Base-by-base conservation (phyloP, 768 basidiomycete species). In the Calvatia gigantea region DNA sequence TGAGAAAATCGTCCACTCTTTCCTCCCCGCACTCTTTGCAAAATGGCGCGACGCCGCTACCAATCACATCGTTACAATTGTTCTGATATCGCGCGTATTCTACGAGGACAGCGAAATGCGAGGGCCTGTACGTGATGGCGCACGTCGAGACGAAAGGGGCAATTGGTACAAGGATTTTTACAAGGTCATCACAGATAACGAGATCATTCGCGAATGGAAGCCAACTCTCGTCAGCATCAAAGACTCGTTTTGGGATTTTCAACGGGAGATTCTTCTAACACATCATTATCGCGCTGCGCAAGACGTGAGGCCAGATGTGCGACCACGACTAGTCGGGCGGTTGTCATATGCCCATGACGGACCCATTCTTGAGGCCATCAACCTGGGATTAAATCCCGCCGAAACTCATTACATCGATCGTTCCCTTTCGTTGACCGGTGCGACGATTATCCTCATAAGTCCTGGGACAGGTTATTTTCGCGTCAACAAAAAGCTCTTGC, bases 1-100 rank as follows among this genome's bases (percentile, higher is more conserved):
- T 66, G 97, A 98, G 68, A 98, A 98, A 73, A 90, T 96, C n/a
- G 89, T 96, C 2, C 94, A 98, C 67, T 92, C 94, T 2, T 98
- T 98, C 73, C 82, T 99, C 6, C 94, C 96, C 1, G 82, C 89
- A 12, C 80, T 98, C 3, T 94, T 98, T 63, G 69, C 80, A 9
- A 87, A 85, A 59, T 98, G 94, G 94, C 76, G 81, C 42, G 85
- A 89, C 54, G 80, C 86, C 3, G 84, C 86, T 32, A 91, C 96
- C 25, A 95, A 94, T 50, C 97, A 99, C 64, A 90, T 87, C 6
- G 89, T 96, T 53, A 94, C 94, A 15, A 90, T 99, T 61, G 91
- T 98, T 51, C 83, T 98, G 46, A 91, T 98, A 58, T 94, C 94
- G 2, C 83, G 97, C 43, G 91, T 98, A 14, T 88, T 84, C 67